Percentiles rank a stretch among this genome's conserved stretches.
Conservation (phyloP, 2,329 filamentous ascomycete genomes). For the Fusarium bactridioides region DNA sequence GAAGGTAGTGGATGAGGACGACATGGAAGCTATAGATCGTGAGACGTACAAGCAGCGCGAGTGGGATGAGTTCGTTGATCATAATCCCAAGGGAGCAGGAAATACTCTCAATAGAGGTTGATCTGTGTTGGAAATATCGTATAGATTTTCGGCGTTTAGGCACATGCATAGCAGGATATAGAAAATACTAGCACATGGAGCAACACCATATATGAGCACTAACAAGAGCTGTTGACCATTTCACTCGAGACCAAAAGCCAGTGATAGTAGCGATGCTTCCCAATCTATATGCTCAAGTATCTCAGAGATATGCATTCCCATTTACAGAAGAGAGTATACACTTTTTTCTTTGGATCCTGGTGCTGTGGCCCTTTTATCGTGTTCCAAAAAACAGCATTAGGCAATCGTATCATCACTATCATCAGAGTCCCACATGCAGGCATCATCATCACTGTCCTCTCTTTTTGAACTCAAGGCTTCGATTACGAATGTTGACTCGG, state of each 20-base stretch:
- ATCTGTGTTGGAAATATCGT: background rate
- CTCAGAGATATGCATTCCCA: background rate
- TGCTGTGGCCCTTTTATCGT: background rate
- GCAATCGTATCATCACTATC: slow-evolving; percentile 18
- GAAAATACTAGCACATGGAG: slow-evolving; percentile 12
- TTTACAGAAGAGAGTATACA: background rate
- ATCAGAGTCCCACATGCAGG: slow-evolving; percentile 16
- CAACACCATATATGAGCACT: slow-evolving; percentile 10
- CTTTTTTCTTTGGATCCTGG: background rate
- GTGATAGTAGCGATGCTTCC: background rate
- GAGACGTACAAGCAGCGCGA: slow-evolving; percentile 92
- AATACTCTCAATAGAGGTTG: slow-evolving; percentile 83
- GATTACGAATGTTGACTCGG: slow-evolving; percentile 11
- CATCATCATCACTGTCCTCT: slow-evolving; percentile 20
- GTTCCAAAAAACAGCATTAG: background rate
- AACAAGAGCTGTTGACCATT: background rate
- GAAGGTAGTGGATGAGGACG: slow-evolving; percentile 85
- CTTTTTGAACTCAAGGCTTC: slow-evolving; percentile 5
- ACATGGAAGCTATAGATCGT: slow-evolving; percentile 84
- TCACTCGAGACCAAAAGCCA: background rate
- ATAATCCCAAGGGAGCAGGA: slow-evolving; percentile 83
- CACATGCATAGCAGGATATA: slow-evolving; percentile 12
- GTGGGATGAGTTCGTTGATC: slow-evolving; percentile 95
- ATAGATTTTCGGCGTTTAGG: slow-evolving; percentile 12
- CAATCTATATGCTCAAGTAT: background rate